Conservation (phyloP, 2,329 filamentous ascomycete species). For the Pseudogymnoascus sp. region DNA sequence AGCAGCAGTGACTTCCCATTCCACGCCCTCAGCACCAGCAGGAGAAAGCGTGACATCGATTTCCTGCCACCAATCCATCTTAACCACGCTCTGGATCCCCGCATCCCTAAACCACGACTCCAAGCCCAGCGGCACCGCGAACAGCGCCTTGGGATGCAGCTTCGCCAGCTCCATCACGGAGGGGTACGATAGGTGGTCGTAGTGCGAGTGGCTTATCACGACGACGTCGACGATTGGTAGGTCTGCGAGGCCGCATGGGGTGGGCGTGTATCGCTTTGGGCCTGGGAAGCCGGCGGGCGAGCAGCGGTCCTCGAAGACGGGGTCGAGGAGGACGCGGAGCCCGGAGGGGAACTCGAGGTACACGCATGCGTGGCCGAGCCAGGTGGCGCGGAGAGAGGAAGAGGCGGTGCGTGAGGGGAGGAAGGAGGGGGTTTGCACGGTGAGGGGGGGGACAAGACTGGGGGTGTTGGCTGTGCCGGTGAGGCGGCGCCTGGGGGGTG, state of each 20-base stretch:
- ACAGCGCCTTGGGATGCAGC: conserved; percentile 71
- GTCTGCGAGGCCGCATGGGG: conserved; percentile 69
- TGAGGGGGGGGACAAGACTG: conserved; percentile 54
- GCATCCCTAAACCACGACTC: conserved; percentile 70
- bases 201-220: conserved; percentile 59
- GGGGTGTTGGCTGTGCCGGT: conserved; percentile 32
- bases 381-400: conserved; percentile 69
- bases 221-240: conserved; percentile 68
- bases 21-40: conserved; percentile 20
- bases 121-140: conserved; percentile 79
- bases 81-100: conserved; percentile 71
- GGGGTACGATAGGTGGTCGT: conserved; percentile 79
- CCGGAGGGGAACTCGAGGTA: conserved; percentile 84
- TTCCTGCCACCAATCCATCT: conserved; percentile 94
- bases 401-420: conserved; percentile 44
- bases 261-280: conserved; percentile 71
- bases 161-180: conserved; percentile 65
- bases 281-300: conserved; percentile 64
- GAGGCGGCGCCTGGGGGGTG: conserved; percentile 16
- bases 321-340: conserved; percentile 84
- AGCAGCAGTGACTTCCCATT: conserved; percentile 18
- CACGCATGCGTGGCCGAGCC: conserved; percentile 93
- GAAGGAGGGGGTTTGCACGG: conserved; percentile 53
- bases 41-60: conserved; percentile 60
- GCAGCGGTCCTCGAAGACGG: conserved; percentile 85